Percentiles rank a stretch among this genome's conserved stretches.
These are phyloP conservation scores for Phytophthora hibernalis DNA, from an alignment of 352 stramenopile genomes.

Conservation along the genomic window DNA sequence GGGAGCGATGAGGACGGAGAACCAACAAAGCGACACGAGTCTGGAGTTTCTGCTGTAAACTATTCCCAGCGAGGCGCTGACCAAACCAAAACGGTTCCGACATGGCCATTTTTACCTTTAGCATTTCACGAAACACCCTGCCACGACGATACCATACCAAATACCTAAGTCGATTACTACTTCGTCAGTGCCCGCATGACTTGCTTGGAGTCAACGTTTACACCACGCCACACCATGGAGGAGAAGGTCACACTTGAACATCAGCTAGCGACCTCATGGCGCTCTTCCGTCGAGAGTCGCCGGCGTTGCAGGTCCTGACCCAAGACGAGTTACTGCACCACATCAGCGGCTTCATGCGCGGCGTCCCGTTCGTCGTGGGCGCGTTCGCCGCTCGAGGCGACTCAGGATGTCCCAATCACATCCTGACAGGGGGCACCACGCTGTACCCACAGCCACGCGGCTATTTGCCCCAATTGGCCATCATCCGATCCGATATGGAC, in stretches of 20 bases:
- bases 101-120: slow-evolving; percentile 29
- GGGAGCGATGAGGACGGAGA: too few species aligned
- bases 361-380: slow-evolving; percentile 38
- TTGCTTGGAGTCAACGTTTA: not conserved
- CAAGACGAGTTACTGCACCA: slow-evolving; percentile 28
- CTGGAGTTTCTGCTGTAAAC: slow-evolving; percentile 28
- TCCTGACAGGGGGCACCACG: not conserved
- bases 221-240: not conserved
- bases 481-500: slow-evolving; percentile 31
- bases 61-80: slow-evolving; percentile 32
- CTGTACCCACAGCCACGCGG: slow-evolving; percentile 41
- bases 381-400: slow-evolving; percentile 21
- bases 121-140: slow-evolving; percentile 29
- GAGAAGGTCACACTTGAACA: not conserved
- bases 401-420: not conserved
- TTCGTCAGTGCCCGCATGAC: not conserved
- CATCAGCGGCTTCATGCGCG: slow-evolving; percentile 39
- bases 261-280: slow-evolving; percentile 9
- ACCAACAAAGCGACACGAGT: too few species aligned
- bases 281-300: slow-evolving; percentile 18
- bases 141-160: not conserved
- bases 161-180: too few species aligned
- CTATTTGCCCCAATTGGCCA: slow-evolving; percentile 39
- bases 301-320: slow-evolving; percentile 37
- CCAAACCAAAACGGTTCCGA: slow-evolving; percentile 28